phyloP scores from a whole-genome alignment of 1,284 basidiomycete species.

The Heterobasidion irregulare region DNA sequence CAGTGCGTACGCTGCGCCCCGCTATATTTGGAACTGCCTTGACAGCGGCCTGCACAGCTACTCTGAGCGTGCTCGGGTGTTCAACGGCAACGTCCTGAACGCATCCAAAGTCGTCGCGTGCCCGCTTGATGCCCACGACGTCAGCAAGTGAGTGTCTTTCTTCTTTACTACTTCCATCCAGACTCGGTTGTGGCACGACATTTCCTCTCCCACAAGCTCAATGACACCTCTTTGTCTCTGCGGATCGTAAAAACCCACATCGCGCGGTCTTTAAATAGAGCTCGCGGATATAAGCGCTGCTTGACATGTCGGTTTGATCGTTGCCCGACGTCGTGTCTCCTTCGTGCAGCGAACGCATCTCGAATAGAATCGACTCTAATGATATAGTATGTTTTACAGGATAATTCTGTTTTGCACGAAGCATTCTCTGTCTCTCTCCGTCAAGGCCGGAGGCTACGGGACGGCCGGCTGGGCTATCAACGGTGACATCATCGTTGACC shows the following conservation, averaged over 20 bases:
- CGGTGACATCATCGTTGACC: constrained; percentile 78
- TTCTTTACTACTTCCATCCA: not conserved
- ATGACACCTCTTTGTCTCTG: too few relatives aligned
- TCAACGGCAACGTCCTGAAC: constrained; percentile 70
- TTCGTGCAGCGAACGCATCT: too few relatives aligned
- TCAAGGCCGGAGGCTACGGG: constrained; percentile 81
- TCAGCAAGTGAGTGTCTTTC: constrained; percentile 51
- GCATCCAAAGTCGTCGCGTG: constrained; percentile 52
- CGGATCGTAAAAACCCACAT: too few relatives aligned
- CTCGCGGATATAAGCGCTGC: too few relatives aligned
- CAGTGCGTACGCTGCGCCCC: constrained; percentile 1
- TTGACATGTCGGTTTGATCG: too few relatives aligned
- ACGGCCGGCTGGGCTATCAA: constrained; percentile 84
- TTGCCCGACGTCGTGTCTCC: too few relatives aligned
- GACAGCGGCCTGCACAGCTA: constrained; percentile 36
- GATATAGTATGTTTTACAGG: constrained; percentile 24
- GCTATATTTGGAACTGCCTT: not conserved
- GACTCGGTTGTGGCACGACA: not conserved
- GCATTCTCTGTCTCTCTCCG: constrained; percentile 66
- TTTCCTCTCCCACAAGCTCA: too few relatives aligned
- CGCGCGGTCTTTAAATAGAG: too few relatives aligned
- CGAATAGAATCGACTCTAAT: too few relatives aligned
- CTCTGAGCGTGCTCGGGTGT: constrained; percentile 51
- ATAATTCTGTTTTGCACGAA: constrained; percentile 62
- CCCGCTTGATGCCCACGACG: constrained; percentile 66